Evolutionary conservation across 352 stramenopile genomes (phyloP).

Genomic region (Pythium aphanidermatum): DNA sequence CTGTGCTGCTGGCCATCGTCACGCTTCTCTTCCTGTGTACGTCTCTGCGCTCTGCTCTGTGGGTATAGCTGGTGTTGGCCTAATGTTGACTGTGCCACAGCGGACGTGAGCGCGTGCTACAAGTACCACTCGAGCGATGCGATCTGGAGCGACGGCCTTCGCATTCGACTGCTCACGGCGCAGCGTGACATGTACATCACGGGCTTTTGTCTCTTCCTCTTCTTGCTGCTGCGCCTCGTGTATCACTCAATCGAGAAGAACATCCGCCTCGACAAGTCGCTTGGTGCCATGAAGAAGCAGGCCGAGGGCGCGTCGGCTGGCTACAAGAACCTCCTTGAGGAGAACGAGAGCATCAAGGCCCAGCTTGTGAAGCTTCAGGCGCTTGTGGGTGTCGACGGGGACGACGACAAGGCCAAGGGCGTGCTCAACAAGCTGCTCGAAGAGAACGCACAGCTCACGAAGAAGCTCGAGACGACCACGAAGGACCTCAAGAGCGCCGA

Average conservation of each 20-base stretch:
- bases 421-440: conserved; percentile 51
- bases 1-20: conserved; percentile 51
- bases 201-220: conserved; percentile 80
- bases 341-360: conserved; percentile 62
- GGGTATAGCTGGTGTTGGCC: conserved; percentile 5
- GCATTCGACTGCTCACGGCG: conserved; percentile 68
- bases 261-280: conserved; percentile 61
- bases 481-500: conserved; percentile 46
- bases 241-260: conserved; percentile 67
- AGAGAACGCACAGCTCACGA: conserved; percentile 49
- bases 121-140: conserved; percentile 55
- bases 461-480: conserved; percentile 26
- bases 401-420: conserved; percentile 17
- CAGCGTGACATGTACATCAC: conserved; percentile 87
- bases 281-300: conserved; percentile 73
- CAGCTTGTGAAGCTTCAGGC: conserved; percentile 64
- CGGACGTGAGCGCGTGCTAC: conserved; percentile 66
- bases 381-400: conserved; percentile 29
- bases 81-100: conserved; percentile 17
- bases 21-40: conserved; percentile 70
- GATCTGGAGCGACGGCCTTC: conserved; percentile 62
- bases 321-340: conserved; percentile 61
- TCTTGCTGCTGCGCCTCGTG: conserved; percentile 71
- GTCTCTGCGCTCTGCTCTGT: conserved; percentile 11
- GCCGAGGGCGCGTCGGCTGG: conserved; percentile 52